Conservation (phyloP, 2,329 filamentous ascomycete species). For the Diplodia intermedia region DNA sequence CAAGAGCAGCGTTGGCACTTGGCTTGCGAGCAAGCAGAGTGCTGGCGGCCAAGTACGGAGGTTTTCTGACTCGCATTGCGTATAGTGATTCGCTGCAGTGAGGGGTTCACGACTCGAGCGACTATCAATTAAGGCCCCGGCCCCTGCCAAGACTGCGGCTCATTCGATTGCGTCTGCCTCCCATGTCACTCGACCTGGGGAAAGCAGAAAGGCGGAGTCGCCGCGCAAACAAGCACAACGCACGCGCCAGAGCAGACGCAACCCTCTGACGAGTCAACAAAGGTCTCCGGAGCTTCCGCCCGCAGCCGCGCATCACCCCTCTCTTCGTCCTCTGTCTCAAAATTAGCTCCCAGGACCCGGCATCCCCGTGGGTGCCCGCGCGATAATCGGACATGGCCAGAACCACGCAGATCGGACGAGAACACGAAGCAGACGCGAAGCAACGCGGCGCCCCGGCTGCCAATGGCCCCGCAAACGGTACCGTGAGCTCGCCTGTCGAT, state of each 20-base stretch:
- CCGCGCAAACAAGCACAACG: slow-evolving; percentile 12
- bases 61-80: neutral
- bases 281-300: neutral
- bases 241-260: slow-evolving; percentile 25
- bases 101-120: neutral
- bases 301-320: neutral
- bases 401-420: slow-evolving; percentile 20
- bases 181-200: slow-evolving; percentile 23
- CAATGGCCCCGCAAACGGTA: slow-evolving; percentile 22
- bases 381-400: slow-evolving; percentile 17
- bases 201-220: slow-evolving; percentile 4
- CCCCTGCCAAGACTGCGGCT: slow-evolving; percentile 27
- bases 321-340: neutral
- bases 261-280: slow-evolving; percentile 25
- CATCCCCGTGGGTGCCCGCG: neutral
- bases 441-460: slow-evolving; percentile 4
- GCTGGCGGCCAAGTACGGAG: neutral
- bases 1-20: neutral
- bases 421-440: slow-evolving; percentile 14
- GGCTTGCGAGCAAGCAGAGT: neutral
- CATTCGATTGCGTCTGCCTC: slow-evolving; percentile 8
- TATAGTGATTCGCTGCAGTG: slow-evolving; percentile 1
- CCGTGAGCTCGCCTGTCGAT: slow-evolving; percentile 14
- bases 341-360: neutral
- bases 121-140: neutral